These are phyloP conservation scores for Maudiozyma humilis DNA, from an alignment of 1,139 yeast genomes.

Conservation along the genomic window DNA sequence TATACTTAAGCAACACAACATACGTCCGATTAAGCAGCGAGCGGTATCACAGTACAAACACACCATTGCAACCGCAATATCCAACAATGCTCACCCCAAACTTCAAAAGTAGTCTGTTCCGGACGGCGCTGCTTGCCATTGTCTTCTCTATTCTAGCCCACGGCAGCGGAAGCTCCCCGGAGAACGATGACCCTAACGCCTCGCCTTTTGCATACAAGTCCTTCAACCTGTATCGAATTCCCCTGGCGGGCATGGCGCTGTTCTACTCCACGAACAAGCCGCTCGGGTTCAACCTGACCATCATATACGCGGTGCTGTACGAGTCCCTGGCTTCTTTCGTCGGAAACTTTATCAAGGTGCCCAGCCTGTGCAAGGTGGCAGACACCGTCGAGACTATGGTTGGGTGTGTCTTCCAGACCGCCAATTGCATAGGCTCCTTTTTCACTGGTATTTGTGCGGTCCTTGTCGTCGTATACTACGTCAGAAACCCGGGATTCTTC, in stretches of 20 bases:
- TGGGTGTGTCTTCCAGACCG: background rate
- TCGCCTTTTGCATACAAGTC: background rate
- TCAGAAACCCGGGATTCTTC: conserved; percentile 2
- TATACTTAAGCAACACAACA: background rate
- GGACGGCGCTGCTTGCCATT: background rate
- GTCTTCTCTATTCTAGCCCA: background rate
- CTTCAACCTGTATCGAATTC: conserved; percentile 4
- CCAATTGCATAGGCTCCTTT: conserved; percentile 2
- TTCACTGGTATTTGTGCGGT: background rate
- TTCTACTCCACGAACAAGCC: conserved; percentile 5
- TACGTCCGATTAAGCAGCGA: too few relatives aligned
- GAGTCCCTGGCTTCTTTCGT: background rate
- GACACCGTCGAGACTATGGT: background rate
- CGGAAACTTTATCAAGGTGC: background rate
- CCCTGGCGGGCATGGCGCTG: conserved; percentile 4
- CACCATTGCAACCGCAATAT: background rate
- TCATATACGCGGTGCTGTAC: conserved; percentile 1
- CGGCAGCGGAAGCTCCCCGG: background rate
- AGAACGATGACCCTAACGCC: background rate
- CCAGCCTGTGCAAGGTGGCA: background rate
- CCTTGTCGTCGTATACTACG: background rate
- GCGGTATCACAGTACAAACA: background rate
- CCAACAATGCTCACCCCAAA: conserved; percentile 1
- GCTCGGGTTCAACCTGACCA: conserved; percentile 1
- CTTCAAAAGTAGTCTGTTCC: conserved; percentile 1